Evolutionary conservation across 441 rosid species (phyloP).

Genomic region (Syzygium malaccense): DNA sequence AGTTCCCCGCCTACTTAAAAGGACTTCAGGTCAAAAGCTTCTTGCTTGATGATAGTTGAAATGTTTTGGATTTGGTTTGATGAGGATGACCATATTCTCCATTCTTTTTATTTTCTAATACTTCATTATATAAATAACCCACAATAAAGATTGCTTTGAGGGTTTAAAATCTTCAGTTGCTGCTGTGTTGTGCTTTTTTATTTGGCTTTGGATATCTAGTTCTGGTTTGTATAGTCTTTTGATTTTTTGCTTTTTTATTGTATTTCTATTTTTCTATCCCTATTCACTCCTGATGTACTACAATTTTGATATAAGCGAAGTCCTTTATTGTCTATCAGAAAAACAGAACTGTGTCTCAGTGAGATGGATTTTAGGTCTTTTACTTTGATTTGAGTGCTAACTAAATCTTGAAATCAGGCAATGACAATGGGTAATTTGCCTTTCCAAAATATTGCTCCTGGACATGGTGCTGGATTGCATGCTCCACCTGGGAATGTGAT

Average conservation of each 20-base stretch:
- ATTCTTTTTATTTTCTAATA: neutral
- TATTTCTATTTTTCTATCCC: neutral
- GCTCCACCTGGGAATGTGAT: conserved; percentile 35
- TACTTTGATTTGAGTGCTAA: neutral
- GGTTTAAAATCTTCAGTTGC: neutral
- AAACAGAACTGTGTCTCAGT: neutral
- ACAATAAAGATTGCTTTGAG: neutral
- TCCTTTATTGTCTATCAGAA: neutral
- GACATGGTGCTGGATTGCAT: conserved; percentile 41
- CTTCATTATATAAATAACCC: neutral
- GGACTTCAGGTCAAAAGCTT: neutral
- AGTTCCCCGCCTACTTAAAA: neutral
- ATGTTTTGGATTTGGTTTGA: neutral
- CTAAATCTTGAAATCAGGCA: conserved; percentile 31
- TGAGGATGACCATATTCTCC: neutral
- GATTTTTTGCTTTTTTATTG: neutral
- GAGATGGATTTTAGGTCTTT: neutral
- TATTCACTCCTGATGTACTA: neutral
- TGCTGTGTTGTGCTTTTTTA: neutral
- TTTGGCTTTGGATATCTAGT: neutral
- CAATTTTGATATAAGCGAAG: neutral
- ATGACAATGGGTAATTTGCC: conserved; percentile 36
- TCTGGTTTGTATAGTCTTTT: neutral
- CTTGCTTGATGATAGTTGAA: neutral
- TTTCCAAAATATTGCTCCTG: conserved; percentile 32